Evolutionary conservation across 2,329 filamentous ascomycete genomes (phyloP), one percentile per base, ranked within the genome.

Genomic region (Diaporthe sp.): DNA sequence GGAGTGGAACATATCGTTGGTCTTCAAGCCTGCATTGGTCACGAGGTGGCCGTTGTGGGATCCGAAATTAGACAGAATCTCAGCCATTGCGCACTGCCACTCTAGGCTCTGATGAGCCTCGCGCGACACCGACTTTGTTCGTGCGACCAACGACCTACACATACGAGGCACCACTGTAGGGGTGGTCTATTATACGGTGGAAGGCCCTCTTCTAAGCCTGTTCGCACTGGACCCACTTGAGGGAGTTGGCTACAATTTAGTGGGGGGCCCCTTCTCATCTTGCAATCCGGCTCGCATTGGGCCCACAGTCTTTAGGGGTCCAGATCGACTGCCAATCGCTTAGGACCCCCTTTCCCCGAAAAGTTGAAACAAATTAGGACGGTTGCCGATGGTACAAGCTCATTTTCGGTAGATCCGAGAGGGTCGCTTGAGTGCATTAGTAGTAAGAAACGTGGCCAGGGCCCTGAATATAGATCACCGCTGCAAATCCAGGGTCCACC

Each of bases 31-130:
- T 51, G 63, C 63, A 53, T 22, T 68, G 63, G 47, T 13, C 63
- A 25, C 19, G 10, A 13, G 32, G 63, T 53, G 63, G 32, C 32
- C 32, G n/a, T 30, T 68, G 63, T 30, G 63, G 63, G 63, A 68
- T 68, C 32, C 63, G 63, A 68, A 68, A 68, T 68, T 32, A 68
- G 63, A 68, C 63, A 68, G n/a, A 53, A 68, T 27, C n/a, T 68
- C 44, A 66, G 61, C 22, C 47, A 68, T 53, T 9, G 22, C 63
- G 63, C 63, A 68, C 47, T 30, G 47, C 63, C 63, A 68, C 63
- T 27, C 15, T 27, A 44, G 25, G 22, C 9, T 68, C n/a, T 22
- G 63, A 53, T 53, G 47, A 37, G 63, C 17, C 9, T 68, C 47
- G 32, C 32, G 47, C 63, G 30, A 68, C 63, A 68, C 63, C 47